A percentile compares a stretch with the other conserved stretches of the same genome.
Evolutionary conservation across 2,329 filamentous ascomycete species (phyloP).

Genomic region (Periconia sp.): DNA sequence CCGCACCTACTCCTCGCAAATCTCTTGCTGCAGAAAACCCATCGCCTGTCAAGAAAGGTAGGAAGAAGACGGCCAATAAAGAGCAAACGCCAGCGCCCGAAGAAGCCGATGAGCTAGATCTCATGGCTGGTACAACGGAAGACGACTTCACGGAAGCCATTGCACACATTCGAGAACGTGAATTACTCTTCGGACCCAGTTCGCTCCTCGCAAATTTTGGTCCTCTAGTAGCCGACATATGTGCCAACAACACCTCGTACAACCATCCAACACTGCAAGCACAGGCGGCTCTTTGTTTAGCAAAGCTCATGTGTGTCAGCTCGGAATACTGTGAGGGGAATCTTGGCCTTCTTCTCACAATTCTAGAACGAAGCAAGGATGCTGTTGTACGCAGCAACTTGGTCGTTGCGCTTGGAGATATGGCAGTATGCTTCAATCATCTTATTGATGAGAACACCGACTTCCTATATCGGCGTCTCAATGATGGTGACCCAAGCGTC

Average conservation of each 20-base stretch:
- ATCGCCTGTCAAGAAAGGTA: constrained; percentile 48
- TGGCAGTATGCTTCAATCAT: constrained; percentile 99
- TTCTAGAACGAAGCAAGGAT: constrained; percentile 92
- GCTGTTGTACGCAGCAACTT: constrained; percentile 94
- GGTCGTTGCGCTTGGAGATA: constrained; percentile 95
- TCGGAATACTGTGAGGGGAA: constrained; percentile 96
- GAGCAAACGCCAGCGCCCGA: constrained; percentile 57
- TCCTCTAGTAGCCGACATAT: constrained; percentile 89
- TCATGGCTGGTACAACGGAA: constrained; percentile 95
- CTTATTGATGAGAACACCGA: constrained; percentile 99
- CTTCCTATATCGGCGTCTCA: constrained; percentile 91
- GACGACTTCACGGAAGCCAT: constrained; percentile 92
- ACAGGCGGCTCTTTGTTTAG: constrained; percentile 90
- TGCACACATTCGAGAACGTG: constrained; percentile 81
- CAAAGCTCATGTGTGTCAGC: constrained; percentile 98
- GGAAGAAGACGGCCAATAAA: constrained; percentile 46
- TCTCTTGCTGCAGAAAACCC: constrained; percentile 34
- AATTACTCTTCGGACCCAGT: constrained; percentile 80
- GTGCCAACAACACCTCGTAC: constrained; percentile 88
- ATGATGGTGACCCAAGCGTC: constrained; percentile 85
- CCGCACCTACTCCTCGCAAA: constrained; percentile 40
- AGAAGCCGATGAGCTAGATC: constrained; percentile 87
- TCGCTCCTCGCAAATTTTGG: constrained; percentile 91
- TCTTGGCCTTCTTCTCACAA: constrained; percentile 91
- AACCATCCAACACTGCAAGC: constrained; percentile 89